These are phyloP conservation scores for Scopulariopsis brevicaulis DNA, from an alignment of 2,329 filamentous ascomycete species.

Conservation along the genomic window DNA sequence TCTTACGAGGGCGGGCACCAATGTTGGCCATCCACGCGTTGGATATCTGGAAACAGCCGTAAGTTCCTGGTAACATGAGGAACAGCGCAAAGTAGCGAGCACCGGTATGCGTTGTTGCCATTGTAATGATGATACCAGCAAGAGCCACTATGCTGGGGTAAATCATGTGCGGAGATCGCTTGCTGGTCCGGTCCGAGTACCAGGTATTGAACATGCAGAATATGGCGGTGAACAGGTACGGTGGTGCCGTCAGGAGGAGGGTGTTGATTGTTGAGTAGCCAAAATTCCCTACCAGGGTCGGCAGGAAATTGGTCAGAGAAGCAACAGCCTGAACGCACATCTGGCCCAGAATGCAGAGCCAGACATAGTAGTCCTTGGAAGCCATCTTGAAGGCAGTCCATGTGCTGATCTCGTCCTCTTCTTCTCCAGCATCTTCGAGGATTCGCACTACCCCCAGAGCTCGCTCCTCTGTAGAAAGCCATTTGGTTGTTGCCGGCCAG, in stretches of 20 bases:
- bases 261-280: conserved; percentile 11
- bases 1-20: conserved; percentile 13
- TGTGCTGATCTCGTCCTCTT: conserved; percentile 45
- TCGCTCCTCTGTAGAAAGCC: conserved; percentile 31
- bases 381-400: conserved; percentile 31
- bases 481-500: conserved; percentile 42
- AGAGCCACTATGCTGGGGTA: conserved; percentile 13
- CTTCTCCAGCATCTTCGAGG: conserved; percentile 26
- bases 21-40: conserved; percentile 17
- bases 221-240: conserved; percentile 11
- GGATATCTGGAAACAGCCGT: conserved; percentile 19
- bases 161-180: conserved; percentile 10
- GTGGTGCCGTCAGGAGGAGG: conserved; percentile 14
- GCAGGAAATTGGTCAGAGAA: conserved; percentile 19
- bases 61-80: conserved; percentile 32
- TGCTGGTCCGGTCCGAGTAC: conserved; percentile 8
- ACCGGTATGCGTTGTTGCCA: conserved; percentile 19
- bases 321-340: conserved; percentile 17
- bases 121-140: conserved; percentile 29
- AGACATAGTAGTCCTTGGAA: conserved; percentile 13
- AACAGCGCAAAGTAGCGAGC: conserved; percentile 37
- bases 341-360: conserved; percentile 15
- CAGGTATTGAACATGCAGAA: conserved; percentile 9
- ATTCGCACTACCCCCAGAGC: conserved; percentile 28
- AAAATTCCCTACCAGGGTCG: conserved; percentile 16